Conservation (phyloP, 2,329 filamentous ascomycete species). For the Nigrograna mackinnonii region DNA sequence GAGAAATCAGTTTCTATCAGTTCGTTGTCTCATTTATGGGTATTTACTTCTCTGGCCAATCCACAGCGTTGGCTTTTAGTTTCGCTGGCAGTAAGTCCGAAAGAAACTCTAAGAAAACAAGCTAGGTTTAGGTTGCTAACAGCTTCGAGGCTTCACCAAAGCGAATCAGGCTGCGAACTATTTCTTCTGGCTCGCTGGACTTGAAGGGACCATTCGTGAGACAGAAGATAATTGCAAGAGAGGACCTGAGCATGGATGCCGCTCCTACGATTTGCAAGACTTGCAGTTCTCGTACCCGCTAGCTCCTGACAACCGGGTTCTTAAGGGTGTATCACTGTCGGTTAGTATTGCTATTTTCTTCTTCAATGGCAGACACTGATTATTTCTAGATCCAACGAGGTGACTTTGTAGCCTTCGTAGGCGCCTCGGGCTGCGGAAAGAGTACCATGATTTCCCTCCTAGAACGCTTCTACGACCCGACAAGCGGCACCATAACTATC, state of each 20-base stretch:
- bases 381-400: conserved; percentile 57
- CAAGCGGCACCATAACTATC: conserved; percentile 76
- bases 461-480: conserved; percentile 91
- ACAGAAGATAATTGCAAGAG: not conserved
- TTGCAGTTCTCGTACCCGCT: not conserved
- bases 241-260: not conserved
- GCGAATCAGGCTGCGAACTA: conserved; percentile 79
- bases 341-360: not conserved
- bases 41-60: not conserved
- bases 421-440: conserved; percentile 91
- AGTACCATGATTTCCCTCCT: conserved; percentile 88
- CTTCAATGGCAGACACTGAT: not conserved
- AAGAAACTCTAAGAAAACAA: no score
- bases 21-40: no score
- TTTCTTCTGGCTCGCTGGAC: conserved; percentile 42
- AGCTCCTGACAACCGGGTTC: not conserved
- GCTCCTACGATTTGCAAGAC: not conserved
- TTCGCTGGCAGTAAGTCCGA: no score
- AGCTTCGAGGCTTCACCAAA: conserved; percentile 73
- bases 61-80: not conserved
- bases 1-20: no score
- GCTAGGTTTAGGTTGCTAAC: no score
- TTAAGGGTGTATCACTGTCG: not conserved
- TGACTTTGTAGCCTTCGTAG: conserved; percentile 86
- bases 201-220: not conserved